A percentile compares a stretch with the other conserved stretches of the same genome.
These are phyloP conservation scores for Fusarium virguliforme DNA, from an alignment of 2,329 filamentous ascomycete genomes.

Conservation along the genomic window DNA sequence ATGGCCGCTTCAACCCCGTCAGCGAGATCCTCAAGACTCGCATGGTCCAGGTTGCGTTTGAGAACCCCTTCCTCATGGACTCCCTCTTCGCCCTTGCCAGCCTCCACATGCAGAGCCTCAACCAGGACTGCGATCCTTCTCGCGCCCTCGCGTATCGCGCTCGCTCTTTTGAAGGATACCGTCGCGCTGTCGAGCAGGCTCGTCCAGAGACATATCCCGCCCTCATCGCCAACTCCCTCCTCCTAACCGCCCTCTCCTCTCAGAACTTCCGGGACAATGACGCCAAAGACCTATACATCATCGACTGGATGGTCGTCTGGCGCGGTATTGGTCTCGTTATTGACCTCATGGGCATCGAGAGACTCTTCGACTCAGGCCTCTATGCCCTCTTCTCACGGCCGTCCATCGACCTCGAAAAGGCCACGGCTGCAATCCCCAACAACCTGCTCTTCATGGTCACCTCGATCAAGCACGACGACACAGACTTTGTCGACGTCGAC, in stretches of 20 bases:
- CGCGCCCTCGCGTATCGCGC: constrained; percentile 64
- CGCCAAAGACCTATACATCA: constrained; percentile 63
- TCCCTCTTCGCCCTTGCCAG: constrained; percentile 68
- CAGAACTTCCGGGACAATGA: constrained; percentile 67
- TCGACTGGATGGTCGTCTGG: constrained; percentile 73
- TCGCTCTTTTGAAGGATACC: constrained; percentile 67
- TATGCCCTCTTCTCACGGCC: constrained; percentile 66
- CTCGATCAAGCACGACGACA: constrained; percentile 61
- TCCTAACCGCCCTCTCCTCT: constrained; percentile 67
- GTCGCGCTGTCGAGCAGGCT: constrained; percentile 65
- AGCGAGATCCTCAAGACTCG: constrained; percentile 63
- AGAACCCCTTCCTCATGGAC: constrained; percentile 70
- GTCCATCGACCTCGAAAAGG: constrained; percentile 62
- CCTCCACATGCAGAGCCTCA: constrained; percentile 64
- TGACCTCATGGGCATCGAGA: constrained; percentile 52
- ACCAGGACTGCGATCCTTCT: constrained; percentile 58
- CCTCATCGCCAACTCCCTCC: constrained; percentile 67
- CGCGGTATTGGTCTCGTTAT: constrained; percentile 67
- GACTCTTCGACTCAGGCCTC: constrained; percentile 61
- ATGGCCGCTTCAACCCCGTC: constrained; percentile 54
- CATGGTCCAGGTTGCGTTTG: constrained; percentile 67
- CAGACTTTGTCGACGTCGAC: constrained; percentile 58
- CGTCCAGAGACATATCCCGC: constrained; percentile 64
- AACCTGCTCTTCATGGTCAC: constrained; percentile 67
- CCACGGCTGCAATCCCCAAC: constrained; percentile 62